Base-by-base conservation (phyloP, 345 rosid genomes). In the Geranium rotundifolium region DNA sequence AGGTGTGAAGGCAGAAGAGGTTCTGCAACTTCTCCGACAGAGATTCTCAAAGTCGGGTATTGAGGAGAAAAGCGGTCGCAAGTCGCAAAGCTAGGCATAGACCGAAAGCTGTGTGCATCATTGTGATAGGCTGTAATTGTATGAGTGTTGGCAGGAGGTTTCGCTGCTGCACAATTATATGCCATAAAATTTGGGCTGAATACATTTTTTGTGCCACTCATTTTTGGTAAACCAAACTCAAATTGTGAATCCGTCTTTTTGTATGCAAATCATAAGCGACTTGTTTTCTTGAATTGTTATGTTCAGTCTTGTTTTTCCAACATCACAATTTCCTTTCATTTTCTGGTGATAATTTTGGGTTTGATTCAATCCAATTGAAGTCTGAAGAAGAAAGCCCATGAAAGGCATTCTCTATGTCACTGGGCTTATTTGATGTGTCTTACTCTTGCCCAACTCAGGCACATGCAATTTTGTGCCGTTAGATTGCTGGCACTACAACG, bases 31-130 rank as follows among this genome's bases (percentile, higher is more conserved):
- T 69, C 85, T 83, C 34, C 70, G 90, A 4, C 73, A 54, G 13
- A 82, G 92, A 64, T 91, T 87, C 69, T 75, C 82, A 50, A 75
- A 69, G 62, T 91, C 90, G 0, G 95, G 95, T 39, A 79, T 89
- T 2, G 95, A 86, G 56, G 96, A 91, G 70, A 91, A 86, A 75
- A 77, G 64, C 68, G 77, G 74, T 46, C 84, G 88, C 1, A 16
- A 46, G 15, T 46, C 58, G 55, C 8, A 37, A 37, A 17, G 16
- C 29, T 61, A 12, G 3, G 30, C 58, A 34, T 19, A 3, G 57
- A 16, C 16, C 15, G 12, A 9, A 46, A 46, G 15, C 52, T 9
- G 52, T 46, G 10, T 14, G 52, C 52, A 46, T 2, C 52, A 7
- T 4, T 5, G 52, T 46, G 52, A 12, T 46, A 46, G 16, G 3